A percentile compares a stretch with the other conserved stretches of the same genome.
phyloP scores from a whole-genome alignment of 2,329 filamentous ascomycete species.

The Zasmidium angulare region DNA sequence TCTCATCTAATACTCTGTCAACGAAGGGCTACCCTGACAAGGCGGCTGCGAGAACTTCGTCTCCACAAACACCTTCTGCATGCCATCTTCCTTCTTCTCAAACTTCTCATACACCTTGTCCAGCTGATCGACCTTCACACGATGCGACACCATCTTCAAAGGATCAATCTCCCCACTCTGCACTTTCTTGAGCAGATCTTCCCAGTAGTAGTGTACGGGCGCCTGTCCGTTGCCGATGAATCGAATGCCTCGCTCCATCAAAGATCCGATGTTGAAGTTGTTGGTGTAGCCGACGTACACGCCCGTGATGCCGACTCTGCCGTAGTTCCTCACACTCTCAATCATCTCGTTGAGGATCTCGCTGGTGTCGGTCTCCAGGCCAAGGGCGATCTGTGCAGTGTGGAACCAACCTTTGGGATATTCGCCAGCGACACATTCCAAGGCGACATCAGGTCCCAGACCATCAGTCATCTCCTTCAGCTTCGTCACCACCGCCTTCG shows the following conservation, averaged over 20 bases:
- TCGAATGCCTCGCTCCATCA: slow-evolving; percentile 85
- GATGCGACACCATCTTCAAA: slow-evolving; percentile 77
- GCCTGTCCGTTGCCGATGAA: slow-evolving; percentile 69
- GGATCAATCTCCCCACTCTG: slow-evolving; percentile 69
- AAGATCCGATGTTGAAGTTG: slow-evolving; percentile 77
- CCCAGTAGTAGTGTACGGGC: slow-evolving; percentile 82
- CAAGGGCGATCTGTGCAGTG: slow-evolving; percentile 59
- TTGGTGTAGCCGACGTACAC: slow-evolving; percentile 68
- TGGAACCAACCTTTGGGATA: slow-evolving; percentile 64
- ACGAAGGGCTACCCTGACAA: slow-evolving; percentile 48
- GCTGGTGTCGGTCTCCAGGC: slow-evolving; percentile 80
- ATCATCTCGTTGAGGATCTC: slow-evolving; percentile 82
- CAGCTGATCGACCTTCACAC: slow-evolving; percentile 56
- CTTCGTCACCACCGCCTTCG: slow-evolving; percentile 65
- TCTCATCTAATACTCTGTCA: slow-evolving; percentile 48
- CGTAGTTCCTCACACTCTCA: slow-evolving; percentile 68
- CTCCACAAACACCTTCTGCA: slow-evolving; percentile 78
- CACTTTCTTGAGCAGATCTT: slow-evolving; percentile 69
- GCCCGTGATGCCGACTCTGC: slow-evolving; percentile 75
- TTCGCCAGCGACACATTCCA: slow-evolving; percentile 68
- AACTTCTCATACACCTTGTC: slow-evolving; percentile 59
- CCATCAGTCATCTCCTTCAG: slow-evolving; percentile 73
- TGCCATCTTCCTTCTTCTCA: slow-evolving; percentile 68
- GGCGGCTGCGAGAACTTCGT: slow-evolving; percentile 58
- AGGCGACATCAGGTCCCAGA: slow-evolving; percentile 68